Base-by-base conservation (phyloP, 805 yeast genomes). In the Starmerella apis region DNA sequence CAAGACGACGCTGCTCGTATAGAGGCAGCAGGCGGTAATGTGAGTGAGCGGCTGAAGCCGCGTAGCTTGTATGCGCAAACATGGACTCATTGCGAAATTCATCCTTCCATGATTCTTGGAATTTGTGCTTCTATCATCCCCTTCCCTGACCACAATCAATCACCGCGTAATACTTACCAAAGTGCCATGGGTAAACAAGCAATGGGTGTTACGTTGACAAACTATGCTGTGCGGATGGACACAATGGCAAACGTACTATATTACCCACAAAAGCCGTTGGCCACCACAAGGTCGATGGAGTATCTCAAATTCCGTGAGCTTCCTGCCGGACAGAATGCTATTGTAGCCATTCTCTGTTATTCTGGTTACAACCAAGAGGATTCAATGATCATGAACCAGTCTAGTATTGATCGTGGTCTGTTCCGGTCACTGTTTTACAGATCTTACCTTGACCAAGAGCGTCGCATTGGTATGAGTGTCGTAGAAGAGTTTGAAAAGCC, bases 141-240 rank as follows among this genome's bases (percentile, higher is more conserved):
- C 18, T 92, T 92, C 84, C 99, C 99, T 13, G 98, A 92, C 71
- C 99, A 92, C 69, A 92, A 92, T 69, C 98, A 92, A 74, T 88
- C 96, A 53, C 98, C 98, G 53, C 90, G 98, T 80, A 92, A 92
- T 66, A 92, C 98, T 3, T 92, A 92, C 69, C 98, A 92, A 73
- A 88, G 96, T 66, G 98, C 98, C 56, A 92, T 92, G 98, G 98
- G 98, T 79, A 92, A 92, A 70, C 98, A 92, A 72, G 98, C 98
- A 51, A 92, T 92, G 98, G 98, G 98, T 65, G 97, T 92, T 9
- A 90, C 85, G 68, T 75, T 90, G 62, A 92, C 98, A 4, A 92
- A 92, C 65, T 92, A 90, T 68, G 78, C 82, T 52, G 95, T 90
- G 47, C 85, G 98, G 71, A 92, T 92, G 98, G 98, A 92, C 69